A percentile compares a stretch with the other conserved stretches of the same genome.
Conservation (phyloP, 495 filamentous ascomycete genomes). For the Penicillium riverlandense region DNA sequence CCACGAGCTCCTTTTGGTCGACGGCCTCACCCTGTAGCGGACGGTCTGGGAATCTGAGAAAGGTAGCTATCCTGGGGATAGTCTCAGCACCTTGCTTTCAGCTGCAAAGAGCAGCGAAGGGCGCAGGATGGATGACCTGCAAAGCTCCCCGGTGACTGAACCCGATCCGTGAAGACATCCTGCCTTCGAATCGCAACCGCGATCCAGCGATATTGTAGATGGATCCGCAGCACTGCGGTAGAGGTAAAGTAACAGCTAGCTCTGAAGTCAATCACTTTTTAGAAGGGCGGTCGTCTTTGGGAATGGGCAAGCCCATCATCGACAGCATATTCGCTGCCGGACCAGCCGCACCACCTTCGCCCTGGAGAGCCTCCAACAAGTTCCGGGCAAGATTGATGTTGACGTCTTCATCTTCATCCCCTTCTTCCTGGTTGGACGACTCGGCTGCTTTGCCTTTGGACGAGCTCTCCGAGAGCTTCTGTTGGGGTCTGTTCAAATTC, state of each 20-base stretch:
- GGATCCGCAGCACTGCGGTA: not conserved
- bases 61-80: too few species aligned
- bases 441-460: constrained; percentile 20
- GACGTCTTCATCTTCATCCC: constrained; percentile 54
- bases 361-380: constrained; percentile 84
- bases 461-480: constrained; percentile 9
- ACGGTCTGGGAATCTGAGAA: too few species aligned
- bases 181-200: too few species aligned
- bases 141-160: too few species aligned
- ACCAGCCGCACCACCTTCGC: constrained; percentile 75
- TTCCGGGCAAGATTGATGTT: constrained; percentile 89
- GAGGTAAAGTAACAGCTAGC: not conserved
- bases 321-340: constrained; percentile 80
- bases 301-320: constrained; percentile 74
- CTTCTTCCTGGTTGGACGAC: constrained; percentile 2
- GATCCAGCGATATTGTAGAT: too few species aligned
- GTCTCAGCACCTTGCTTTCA: too few species aligned
- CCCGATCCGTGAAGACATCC: too few species aligned
- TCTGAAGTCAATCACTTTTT: not conserved
- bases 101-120: too few species aligned
- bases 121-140: too few species aligned
- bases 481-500: constrained; percentile 45
- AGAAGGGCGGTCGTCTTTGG: constrained; percentile 56
- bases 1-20: too few species aligned
- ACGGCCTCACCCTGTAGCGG: too few species aligned